Evolutionary conservation across 2,329 filamentous ascomycete species (phyloP), one percentile per base, ranked within the genome.

Genomic region (Paraphaeosphaeria minitans): DNA sequence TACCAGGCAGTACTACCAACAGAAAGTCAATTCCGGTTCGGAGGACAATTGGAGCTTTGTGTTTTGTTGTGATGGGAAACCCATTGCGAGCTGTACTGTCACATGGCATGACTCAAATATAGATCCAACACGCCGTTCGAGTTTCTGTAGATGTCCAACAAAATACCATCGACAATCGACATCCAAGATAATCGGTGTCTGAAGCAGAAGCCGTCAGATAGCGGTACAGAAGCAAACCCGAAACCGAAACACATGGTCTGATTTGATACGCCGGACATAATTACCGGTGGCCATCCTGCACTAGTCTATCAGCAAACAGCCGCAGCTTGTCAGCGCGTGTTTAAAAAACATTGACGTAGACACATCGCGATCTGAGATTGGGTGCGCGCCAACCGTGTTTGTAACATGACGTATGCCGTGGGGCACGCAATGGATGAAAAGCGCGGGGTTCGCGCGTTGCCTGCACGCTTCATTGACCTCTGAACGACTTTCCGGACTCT

Each of bases 371-470:
- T 68, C 49, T 58, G 35, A 50, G 47, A 31, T 50, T 19, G 47
- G 31, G n/a, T n/a, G 21, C 16, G 62, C n/a, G 62, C 60, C 58
- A 63, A 63, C 61, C 46, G 21, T 51, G 54, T 55, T 57, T 56
- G 49, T 41, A 51, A 24, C 59, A 66, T 71, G 68, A 71, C 67
- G 68, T 71, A 63, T 60, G 60, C 45, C 56, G 66, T 66, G 68
- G 66, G 68, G 65, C 68, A 62, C 29, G 54, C 41, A 37, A 22
- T 57, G 41, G 56, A 64, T 62, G 49, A 59, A 65, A 63, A 61
- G 58, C 60, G 58, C 55, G 58, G 50, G 53, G 57, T 41, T 49
- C 42, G 31, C 50, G 46, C 58, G 41, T 48, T 24, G 13, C 39
- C 29, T 39, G 24, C 29, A 31, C 52, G 37, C 19, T 56, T 48